A percentile compares a stretch with the other conserved stretches of the same genome.
Evolutionary conservation across 2,329 filamentous ascomycete genomes (phyloP).

Genomic region (Pestalotiopsis sp.): DNA sequence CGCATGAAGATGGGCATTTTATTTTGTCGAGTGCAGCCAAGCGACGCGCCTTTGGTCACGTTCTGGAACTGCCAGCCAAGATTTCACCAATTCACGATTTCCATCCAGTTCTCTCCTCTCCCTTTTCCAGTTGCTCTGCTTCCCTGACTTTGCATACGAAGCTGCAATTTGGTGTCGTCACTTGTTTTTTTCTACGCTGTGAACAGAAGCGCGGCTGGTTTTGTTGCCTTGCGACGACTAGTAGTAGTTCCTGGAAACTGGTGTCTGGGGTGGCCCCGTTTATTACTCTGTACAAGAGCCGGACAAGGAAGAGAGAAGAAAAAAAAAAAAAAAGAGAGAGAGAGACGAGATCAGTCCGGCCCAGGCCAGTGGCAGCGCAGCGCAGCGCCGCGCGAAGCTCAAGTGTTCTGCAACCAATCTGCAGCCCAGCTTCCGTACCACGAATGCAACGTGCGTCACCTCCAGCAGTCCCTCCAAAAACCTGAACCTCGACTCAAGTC

Average conservation of each 20-base stretch:
- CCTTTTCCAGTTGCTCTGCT: not conserved
- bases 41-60: not conserved
- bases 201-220: not conserved
- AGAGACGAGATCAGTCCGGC: not conserved
- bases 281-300: not conserved
- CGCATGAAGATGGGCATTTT: constrained; percentile 4
- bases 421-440: not conserved
- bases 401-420: not conserved
- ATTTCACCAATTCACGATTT: not conserved
- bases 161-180: not conserved
- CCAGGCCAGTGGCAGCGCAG: not conserved
- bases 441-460: not conserved
- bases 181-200: not conserved
- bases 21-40: constrained; percentile 1
- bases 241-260: not conserved
- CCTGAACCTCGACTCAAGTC: not conserved
- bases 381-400: not conserved
- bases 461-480: not conserved
- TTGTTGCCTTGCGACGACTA: not conserved
- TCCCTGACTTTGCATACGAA: no score
- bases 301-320: not conserved
- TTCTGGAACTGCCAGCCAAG: not conserved
- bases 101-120: not conserved
- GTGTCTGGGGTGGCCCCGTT: not conserved
- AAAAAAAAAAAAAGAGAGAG: not conserved